These are phyloP conservation scores for Penicillium parvum DNA, from an alignment of 495 filamentous ascomycete genomes.

Conservation along the genomic window DNA sequence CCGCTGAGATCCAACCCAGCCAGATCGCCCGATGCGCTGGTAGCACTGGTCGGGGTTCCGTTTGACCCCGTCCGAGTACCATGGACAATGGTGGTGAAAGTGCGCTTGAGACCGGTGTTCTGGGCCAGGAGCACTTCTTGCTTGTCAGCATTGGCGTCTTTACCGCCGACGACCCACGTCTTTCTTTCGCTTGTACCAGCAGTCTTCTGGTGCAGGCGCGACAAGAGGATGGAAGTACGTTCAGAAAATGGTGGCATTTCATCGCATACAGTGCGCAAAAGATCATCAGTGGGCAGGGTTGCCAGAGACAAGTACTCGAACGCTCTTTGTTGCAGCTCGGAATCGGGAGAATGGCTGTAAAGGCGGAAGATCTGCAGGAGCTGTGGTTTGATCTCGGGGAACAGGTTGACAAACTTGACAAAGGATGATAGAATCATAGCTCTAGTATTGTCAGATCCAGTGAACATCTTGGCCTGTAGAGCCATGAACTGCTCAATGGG, in stretches of 20 bases:
- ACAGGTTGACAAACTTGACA: constrained; percentile 97
- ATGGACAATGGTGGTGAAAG: constrained; percentile 60
- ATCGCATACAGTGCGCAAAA: constrained; percentile 92
- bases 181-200: constrained; percentile 86
- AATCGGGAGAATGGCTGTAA: constrained; percentile 93
- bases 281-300: constrained; percentile 80
- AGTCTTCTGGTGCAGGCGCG: constrained; percentile 89
- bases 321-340: constrained; percentile 92
- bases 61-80: constrained; percentile 50
- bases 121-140: constrained; percentile 79
- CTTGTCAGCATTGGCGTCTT: constrained; percentile 80
- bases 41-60: constrained; percentile 28
- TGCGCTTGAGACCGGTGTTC: constrained; percentile 76
- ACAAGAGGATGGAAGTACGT: constrained; percentile 84
- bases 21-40: constrained; percentile 55
- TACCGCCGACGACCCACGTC: constrained; percentile 93
- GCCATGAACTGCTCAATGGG: constrained; percentile 98
- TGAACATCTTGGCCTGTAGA: constrained; percentile 82
- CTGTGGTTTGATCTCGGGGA: constrained; percentile 97
- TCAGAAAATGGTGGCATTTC: constrained; percentile 99
- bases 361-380: constrained; percentile 82
- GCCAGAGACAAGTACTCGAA: constrained; percentile 93
- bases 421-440: constrained; percentile 94
- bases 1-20: constrained; percentile 74
- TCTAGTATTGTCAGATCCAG: constrained; percentile 80